Conservation (phyloP, 139 green algal species). For the Pycnococcus provasolii region DNA sequence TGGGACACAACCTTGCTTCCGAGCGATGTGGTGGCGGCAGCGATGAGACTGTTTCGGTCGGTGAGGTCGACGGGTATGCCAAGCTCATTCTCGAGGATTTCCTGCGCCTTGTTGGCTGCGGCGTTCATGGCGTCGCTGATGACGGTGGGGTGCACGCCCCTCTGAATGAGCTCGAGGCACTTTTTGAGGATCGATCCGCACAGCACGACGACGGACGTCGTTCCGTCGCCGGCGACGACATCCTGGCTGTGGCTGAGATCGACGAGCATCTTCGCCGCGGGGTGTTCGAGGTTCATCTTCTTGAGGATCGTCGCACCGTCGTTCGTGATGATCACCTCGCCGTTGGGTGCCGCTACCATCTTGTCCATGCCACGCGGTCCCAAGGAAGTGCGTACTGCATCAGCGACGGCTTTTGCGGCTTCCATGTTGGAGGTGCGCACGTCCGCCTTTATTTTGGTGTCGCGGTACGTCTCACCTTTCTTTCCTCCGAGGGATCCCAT, state of each 20-base stretch:
- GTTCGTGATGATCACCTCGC: slow-evolving; percentile 99
- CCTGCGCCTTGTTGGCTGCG: slow-evolving; percentile 59
- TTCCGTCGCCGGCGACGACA: slow-evolving; percentile 93
- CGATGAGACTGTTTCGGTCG: slow-evolving; percentile 75
- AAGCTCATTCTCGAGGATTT: slow-evolving; percentile 44
- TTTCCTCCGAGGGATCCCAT: background rate
- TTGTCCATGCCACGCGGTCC: slow-evolving; percentile 97
- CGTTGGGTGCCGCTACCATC: slow-evolving; percentile 81
- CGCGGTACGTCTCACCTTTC: slow-evolving; percentile 9
- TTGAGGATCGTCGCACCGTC: slow-evolving; percentile 97
- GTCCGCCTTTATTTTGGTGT: slow-evolving; percentile 71
- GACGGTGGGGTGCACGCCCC: slow-evolving; percentile 85
- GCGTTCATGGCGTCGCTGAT: slow-evolving; percentile 85
- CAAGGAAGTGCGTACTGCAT: slow-evolving; percentile 87
- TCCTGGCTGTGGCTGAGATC: slow-evolving; percentile 96
- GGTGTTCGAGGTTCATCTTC: slow-evolving; percentile 92
- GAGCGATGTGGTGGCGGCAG: slow-evolving; percentile 79
- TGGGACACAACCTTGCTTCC: slow-evolving; percentile 73
- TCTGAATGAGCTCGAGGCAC: slow-evolving; percentile 66
- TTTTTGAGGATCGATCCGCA: slow-evolving; percentile 83
- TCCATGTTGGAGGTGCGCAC: slow-evolving; percentile 89
- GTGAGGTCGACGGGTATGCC: slow-evolving; percentile 79
- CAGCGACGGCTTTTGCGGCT: slow-evolving; percentile 92
- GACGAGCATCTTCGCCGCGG: slow-evolving; percentile 98
- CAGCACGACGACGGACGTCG: slow-evolving; percentile 84